Conservation (phyloP, 345 rosid genomes). For the Hibiscus trionum region DNA sequence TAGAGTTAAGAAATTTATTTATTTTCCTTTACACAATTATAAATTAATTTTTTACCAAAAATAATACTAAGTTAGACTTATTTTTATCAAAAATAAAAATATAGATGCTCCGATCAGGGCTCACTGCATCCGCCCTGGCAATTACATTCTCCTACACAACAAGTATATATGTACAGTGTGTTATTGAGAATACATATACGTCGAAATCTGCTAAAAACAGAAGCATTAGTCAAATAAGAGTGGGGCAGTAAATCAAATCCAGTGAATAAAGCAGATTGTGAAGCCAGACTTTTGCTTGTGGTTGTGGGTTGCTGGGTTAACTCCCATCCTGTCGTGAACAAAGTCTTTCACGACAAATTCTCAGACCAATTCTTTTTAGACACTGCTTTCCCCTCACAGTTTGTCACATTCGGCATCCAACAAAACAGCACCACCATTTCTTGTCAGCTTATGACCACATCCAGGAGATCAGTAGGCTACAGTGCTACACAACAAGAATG, state of each 20-base stretch:
- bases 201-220: neutral
- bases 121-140: no score
- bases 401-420: neutral
- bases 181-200: no score
- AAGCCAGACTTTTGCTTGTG: neutral
- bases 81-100: no score
- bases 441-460: neutral
- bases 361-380: neutral
- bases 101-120: no score
- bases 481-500: neutral
- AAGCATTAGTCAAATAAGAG: neutral
- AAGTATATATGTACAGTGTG: neutral
- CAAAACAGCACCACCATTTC: neutral
- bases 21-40: no score
- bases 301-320: conserved; percentile 6
- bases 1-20: no score
- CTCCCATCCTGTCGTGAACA: conserved; percentile 7
- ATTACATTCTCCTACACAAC: no score
- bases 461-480: neutral
- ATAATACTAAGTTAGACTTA: no score
- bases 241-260: conserved; percentile 5
- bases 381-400: conserved; percentile 9
- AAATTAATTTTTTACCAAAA: no score
- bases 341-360: conserved; percentile 9
- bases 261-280: neutral